Evolutionary conservation across 2,329 filamentous ascomycete species (phyloP), one percentile per base, ranked within the genome.

Genomic region (Nectriaceae sp.): DNA sequence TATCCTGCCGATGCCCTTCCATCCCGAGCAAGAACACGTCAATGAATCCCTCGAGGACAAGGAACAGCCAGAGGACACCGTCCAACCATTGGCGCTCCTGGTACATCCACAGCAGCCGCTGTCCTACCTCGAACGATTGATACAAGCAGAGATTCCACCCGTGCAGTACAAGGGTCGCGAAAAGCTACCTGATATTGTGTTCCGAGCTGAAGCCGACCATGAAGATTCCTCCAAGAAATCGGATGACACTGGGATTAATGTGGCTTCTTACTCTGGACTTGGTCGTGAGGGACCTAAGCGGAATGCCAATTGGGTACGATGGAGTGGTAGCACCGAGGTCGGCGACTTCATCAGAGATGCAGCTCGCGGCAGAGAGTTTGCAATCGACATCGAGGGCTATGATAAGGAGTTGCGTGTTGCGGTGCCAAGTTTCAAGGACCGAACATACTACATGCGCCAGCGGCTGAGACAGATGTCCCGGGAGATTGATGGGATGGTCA

Each of bases 301-400:
- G 4, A 72, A 79, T 31, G 72, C 66, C 2, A 65, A 65, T 21
- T 94, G 93, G 74, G 89, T 96, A 3, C 85, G 90, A 22, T 97
- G 92, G 92, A 91, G 87, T 38, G 84, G 85, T 36, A 89, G 86
- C 22, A 96, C 92, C 1, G 92, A 97, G 66, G 88, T 97, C 24
- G 92, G 92, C 10, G 92, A 96, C 70, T 97, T 97, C 64, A 94
- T 97, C 56, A 84, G 90, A 8, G 92, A 97, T 65, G 91, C 92
- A 0, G 89, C 91, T 1, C 78, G 89, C 3, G 89, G 89, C 0
- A 84, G 89, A 46, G 90, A 96, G 64, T 96, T 97, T 64, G 84
- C 87, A 3, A 84, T 97, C 37, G 83, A 87, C 44, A 89, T 97
- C 47, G 88, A 95, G 64, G 89, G 89, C 0, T 72, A 75, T 47